Base-by-base conservation (phyloP, 257 asterid genomes). In the Rauvolfia tetraphylla region DNA sequence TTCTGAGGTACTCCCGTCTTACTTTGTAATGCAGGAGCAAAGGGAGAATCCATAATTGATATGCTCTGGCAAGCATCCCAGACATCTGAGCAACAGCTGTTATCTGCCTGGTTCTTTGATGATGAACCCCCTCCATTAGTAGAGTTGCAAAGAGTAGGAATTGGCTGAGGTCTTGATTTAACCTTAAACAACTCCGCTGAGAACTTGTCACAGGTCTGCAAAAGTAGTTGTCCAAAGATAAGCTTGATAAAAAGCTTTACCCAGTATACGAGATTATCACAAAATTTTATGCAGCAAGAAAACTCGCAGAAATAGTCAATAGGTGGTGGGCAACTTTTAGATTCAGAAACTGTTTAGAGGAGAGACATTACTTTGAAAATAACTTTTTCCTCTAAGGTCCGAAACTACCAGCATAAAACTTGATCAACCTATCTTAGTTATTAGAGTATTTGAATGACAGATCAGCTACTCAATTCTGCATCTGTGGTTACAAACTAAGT, bases 201-300 rank as follows among this genome's bases (percentile, higher is more conserved):
- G 78, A 92, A 95, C 66, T 89, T 91, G 80, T 95, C 98, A 72
- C 99, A 95, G 2, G 76, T 80, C 99, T 95, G 92, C 78, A 67
- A 75, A 72, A 56, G 78, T 18, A 34, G 49, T 36, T 8, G n/a
- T 48, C 34, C 54, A 68, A 68, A 59, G 72, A 22, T 71, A 23
- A 68, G 13, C 22, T 68, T 61, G 44, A 39, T 49, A 27, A 8
- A 67, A 29, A 33, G 44, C 15, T 11, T 49, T 49, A 42, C 12
- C 31, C 22, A n/a, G 18, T 27, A 31, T 42, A 12, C 5, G 31
- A n/a, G 4, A 72, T 15, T 5, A 49, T 17, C 10, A 68, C 14
- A 23, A 36, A 41, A 68, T 68, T 36, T 68, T 53, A 39, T 9
- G 34, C 42, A 29, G 41, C 38, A 39, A 15, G 15, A 34, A 33